phyloP scores from a whole-genome alignment of 2,329 filamentous ascomycete species.

The Bipolaris gigantea region DNA sequence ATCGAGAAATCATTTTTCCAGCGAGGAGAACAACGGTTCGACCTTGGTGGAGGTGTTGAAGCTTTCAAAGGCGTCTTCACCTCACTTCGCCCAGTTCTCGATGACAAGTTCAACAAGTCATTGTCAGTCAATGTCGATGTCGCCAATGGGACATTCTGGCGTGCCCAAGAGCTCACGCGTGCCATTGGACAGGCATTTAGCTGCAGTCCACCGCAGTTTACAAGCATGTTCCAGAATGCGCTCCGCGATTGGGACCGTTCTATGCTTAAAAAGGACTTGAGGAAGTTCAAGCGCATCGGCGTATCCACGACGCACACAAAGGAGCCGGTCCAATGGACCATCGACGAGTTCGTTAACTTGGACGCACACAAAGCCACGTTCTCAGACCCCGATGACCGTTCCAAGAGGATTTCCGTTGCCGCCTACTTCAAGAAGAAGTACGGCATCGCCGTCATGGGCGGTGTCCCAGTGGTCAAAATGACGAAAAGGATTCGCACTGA shows the following conservation, averaged over 20 bases:
- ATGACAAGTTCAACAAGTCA: constrained; percentile 55
- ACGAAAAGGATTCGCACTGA: constrained; percentile 53
- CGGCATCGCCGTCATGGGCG: constrained; percentile 51
- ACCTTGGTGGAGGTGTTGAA: constrained; percentile 68
- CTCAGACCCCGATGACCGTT: constrained; percentile 64
- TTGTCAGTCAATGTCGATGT: constrained; percentile 88
- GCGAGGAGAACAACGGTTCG: constrained; percentile 50
- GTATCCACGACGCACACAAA: constrained; percentile 47
- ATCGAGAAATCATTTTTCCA: constrained; percentile 87
- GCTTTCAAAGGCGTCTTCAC: constrained; percentile 89
- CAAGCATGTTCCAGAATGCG: constrained; percentile 21
- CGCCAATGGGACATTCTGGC: constrained; percentile 89
- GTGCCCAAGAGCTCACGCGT: constrained; percentile 40
- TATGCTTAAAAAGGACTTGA: constrained; percentile 42
- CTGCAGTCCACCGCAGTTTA: constrained; percentile 25
- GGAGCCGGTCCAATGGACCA: constrained; percentile 51
- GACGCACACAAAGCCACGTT: constrained; percentile 52
- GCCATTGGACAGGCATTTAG: constrained; percentile 41
- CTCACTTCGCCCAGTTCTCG: constrained; percentile 74
- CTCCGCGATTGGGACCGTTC: constrained; percentile 32
- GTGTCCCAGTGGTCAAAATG: constrained; percentile 61
- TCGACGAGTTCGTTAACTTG: constrained; percentile 53
- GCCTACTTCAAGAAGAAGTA: constrained; percentile 60
- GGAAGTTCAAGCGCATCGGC: constrained; percentile 47
- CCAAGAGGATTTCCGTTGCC: constrained; percentile 57